Conservation (phyloP, 2,329 filamentous ascomycete genomes). For the Exserohilum turcica region DNA sequence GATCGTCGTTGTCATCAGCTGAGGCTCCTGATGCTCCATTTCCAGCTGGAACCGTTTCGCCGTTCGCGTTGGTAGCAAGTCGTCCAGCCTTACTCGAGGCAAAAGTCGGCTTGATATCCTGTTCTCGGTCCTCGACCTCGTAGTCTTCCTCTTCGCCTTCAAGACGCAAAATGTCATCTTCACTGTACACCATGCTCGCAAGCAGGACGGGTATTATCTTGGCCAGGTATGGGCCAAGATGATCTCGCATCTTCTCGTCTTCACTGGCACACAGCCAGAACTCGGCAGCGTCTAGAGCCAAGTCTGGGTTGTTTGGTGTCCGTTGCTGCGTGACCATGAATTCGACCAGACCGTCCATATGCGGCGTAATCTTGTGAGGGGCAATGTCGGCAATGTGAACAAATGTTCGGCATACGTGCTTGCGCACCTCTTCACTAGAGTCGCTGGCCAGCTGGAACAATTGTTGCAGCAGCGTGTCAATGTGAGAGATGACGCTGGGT, state of each 20-base stretch:
- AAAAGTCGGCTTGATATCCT: constrained; percentile 93
- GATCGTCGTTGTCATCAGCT: constrained; percentile 64
- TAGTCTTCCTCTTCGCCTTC: constrained; percentile 82
- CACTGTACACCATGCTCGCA: constrained; percentile 94
- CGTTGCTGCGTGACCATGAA: constrained; percentile 92
- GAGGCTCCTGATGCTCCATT: constrained; percentile 55
- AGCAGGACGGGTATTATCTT: constrained; percentile 90
- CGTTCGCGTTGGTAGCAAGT: constrained; percentile 58
- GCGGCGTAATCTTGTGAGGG: constrained; percentile 86
- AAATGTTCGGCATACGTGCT: constrained; percentile 92
- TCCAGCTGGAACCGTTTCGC: constrained; percentile 45
- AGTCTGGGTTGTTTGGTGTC: constrained; percentile 78
- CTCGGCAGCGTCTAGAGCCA: constrained; percentile 92
- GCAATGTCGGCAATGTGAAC: constrained; percentile 89
- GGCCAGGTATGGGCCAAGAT: constrained; percentile 75
- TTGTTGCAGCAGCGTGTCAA: constrained; percentile 80
- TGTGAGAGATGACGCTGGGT: constrained; percentile 76
- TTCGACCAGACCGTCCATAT: constrained; percentile 85
- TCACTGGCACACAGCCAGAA: constrained; percentile 97
- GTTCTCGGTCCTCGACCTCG: constrained; percentile 83
- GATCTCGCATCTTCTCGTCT: constrained; percentile 76
- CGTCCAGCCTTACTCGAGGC: constrained; percentile 71
- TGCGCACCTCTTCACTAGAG: constrained; percentile 77
- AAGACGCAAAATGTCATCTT: constrained; percentile 86
- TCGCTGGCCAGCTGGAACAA: constrained; percentile 84